phyloP scores from a whole-genome alignment of 2,329 filamentous ascomycete genomes.

The Aspergillus ustus region DNA sequence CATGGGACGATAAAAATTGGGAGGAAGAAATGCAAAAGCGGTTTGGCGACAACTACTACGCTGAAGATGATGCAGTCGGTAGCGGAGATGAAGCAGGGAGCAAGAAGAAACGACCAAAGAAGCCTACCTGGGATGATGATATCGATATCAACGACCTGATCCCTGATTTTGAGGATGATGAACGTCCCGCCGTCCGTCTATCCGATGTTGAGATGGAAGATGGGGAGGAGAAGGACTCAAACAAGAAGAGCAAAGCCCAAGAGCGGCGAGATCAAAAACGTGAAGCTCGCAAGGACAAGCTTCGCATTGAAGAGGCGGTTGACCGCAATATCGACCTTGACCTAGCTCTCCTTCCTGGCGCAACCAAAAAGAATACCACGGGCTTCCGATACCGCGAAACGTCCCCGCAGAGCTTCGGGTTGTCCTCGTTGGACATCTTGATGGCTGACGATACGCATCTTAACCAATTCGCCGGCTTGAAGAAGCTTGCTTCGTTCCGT shows the following conservation, averaged over 20 bases:
- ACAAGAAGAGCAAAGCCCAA: conserved; percentile 52
- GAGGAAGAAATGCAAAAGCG: conserved; percentile 85
- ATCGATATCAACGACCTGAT: conserved; percentile 95
- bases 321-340: conserved; percentile 80
- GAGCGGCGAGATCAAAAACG: conserved; percentile 66
- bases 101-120: conserved; percentile 72
- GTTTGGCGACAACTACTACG: conserved; percentile 93
- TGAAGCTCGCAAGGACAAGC: conserved; percentile 77
- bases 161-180: conserved; percentile 81
- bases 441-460: conserved; percentile 84
- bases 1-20: conserved; percentile 89
- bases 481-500: conserved; percentile 90
- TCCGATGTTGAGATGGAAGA: conserved; percentile 58
- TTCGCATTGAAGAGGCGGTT: conserved; percentile 83
- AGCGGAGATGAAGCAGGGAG: conserved; percentile 47
- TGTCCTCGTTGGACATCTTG: conserved; percentile 88
- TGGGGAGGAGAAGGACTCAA: conserved; percentile 46
- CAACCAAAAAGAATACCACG: conserved; percentile 56
- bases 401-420: conserved; percentile 84
- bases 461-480: conserved; percentile 89
- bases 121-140: conserved; percentile 93
- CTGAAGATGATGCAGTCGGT: conserved; percentile 62
- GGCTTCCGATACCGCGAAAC: conserved; percentile 93
- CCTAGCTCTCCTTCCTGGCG: conserved; percentile 61
- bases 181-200: conserved; percentile 59